Percentiles rank a stretch among this genome's conserved stretches.
phyloP scores from a whole-genome alignment of 495 filamentous ascomycete species.

The Xylaria scruposa region DNA sequence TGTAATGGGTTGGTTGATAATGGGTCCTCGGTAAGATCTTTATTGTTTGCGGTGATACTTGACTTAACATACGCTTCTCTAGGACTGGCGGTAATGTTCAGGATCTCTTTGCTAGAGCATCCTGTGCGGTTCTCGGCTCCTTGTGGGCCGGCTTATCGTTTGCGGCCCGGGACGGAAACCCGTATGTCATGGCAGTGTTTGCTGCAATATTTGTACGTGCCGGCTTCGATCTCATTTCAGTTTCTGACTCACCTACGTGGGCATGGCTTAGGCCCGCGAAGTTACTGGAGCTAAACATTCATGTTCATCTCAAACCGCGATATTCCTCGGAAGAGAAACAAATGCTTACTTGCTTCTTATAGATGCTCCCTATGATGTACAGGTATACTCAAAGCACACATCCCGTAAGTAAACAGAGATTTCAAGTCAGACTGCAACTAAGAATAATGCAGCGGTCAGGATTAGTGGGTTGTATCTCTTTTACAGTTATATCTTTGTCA shows the following conservation, averaged over 20 bases:
- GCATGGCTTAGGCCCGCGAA: background rate
- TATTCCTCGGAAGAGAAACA: too few species aligned
- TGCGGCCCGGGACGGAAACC: conserved; percentile 56
- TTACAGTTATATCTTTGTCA: conserved; percentile 36
- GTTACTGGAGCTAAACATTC: background rate
- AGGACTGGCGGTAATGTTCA: conserved; percentile 63
- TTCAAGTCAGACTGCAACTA: background rate
- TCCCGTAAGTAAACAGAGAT: conserved; percentile 43
- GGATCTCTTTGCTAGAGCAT: conserved; percentile 56
- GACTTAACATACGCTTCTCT: background rate
- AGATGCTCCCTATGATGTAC: conserved; percentile 63
- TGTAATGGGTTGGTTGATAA: conserved; percentile 64
- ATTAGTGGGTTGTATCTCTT: conserved; percentile 60
- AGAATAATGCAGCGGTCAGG: conserved; percentile 48
- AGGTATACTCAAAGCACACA: conserved; percentile 62
- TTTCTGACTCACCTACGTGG: background rate
- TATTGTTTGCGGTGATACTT: background rate
- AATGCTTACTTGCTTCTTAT: background rate
- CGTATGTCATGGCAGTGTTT: conserved; percentile 63
- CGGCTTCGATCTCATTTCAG: background rate
- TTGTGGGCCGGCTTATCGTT: conserved; percentile 61
- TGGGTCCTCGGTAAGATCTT: conserved; percentile 52
- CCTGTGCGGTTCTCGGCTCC: conserved; percentile 56
- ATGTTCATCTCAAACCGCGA: background rate
- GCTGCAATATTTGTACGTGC: conserved; percentile 50